Evolutionary conservation across 2,329 filamentous ascomycete genomes (phyloP).

Genomic region (Penicillium sp.): DNA sequence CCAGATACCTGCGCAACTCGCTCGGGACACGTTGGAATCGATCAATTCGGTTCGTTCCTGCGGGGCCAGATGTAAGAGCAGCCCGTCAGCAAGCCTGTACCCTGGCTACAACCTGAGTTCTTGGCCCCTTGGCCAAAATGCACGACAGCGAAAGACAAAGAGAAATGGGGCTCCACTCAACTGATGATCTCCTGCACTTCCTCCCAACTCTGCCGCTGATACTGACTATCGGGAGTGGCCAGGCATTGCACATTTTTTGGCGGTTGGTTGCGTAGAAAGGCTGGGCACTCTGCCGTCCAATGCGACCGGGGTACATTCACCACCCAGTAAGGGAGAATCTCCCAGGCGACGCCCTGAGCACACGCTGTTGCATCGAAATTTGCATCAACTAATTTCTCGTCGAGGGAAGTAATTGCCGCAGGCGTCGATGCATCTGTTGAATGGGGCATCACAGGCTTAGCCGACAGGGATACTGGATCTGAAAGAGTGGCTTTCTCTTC

Average conservation of each 20-base stretch:
- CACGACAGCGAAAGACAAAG: background rate
- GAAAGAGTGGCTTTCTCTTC: background rate
- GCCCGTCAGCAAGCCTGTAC: background rate
- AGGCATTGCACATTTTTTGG: constrained; percentile 72
- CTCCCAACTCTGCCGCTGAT: constrained; percentile 66
- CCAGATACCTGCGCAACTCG: constrained; percentile 77
- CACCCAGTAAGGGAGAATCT: constrained; percentile 71
- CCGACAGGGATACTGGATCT: background rate
- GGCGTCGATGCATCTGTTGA: constrained; percentile 17
- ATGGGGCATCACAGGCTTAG: constrained; percentile 10
- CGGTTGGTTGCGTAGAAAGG: constrained; percentile 64
- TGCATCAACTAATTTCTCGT: constrained; percentile 24
- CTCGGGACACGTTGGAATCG: constrained; percentile 75
- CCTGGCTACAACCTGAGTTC: no score
- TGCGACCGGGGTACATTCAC: constrained; percentile 69
- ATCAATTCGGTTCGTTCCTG: constrained; percentile 68
- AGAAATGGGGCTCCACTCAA: constrained; percentile 30
- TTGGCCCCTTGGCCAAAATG: background rate
- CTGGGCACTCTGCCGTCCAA: constrained; percentile 68
- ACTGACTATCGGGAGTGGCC: constrained; percentile 67
- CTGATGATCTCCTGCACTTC: constrained; percentile 65
- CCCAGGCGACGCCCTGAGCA: constrained; percentile 10
- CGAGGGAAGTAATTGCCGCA: constrained; percentile 25
- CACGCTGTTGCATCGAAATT: constrained; percentile 14
- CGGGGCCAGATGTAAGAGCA: background rate